Base-by-base conservation (phyloP, 192 early-diverging fungal species). In the Coemansia sp. region DNA sequence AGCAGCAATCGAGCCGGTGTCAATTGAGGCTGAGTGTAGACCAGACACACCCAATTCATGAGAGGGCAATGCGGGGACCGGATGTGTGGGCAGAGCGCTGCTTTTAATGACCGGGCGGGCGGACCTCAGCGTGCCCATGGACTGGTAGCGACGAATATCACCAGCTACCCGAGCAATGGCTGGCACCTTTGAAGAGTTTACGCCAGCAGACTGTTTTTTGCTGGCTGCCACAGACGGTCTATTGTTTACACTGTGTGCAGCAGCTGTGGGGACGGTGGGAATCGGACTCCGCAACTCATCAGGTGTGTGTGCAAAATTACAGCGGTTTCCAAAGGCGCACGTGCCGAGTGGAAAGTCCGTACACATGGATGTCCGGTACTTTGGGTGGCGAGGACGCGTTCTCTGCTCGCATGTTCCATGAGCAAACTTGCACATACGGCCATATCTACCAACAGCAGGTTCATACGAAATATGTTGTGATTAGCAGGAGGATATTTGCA, bases 301-400 rank as follows among this genome's bases (percentile, higher is more conserved):
- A 2, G 64, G 31, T 46, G 77, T 73, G 48, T 97, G 95, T 51
- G 95, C 90, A 77, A 99, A 99, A 64, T 94, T 95, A 80, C 97
- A 99, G 37, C 97, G 93, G 68, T 90, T 90, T 25, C 95, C 94
- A 75, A 97, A 99, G 4, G 91, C 92, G 76, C 97, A 99, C 27
- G 89, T 90, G 19, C 97, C 95, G 2, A 89, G 89, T 55, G 90
- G 87, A 84, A 91, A 99, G 36, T 94, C 95, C 48, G 89, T 93
- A 84, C 97, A 99, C 38, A 96, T 86, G 67, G 95, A 92, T 4
- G 94, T 97, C 85, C 97, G 96, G 85, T 99, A 99, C 62, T 91
- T 94, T 44, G 91, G 92, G 73, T 99, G 95, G 36, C 95, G 87
- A 59, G 88, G 84, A 15, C 97, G 88, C 42, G 84, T 74, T 15